phyloP scores from a whole-genome alignment of 306 rosid species.

The Vigna mungo region DNA sequence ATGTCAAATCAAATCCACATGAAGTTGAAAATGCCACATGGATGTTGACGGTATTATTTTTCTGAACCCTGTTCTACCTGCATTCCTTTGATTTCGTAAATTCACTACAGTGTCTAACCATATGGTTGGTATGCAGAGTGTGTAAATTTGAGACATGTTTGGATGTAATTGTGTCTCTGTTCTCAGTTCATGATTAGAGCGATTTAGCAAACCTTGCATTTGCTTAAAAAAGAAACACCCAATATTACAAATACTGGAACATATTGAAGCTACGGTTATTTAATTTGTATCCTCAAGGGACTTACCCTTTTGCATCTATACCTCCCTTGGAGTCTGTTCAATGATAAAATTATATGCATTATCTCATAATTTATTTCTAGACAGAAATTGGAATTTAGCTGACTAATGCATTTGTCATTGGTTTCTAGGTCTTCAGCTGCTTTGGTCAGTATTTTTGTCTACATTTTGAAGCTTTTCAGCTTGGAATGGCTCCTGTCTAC shows the following conservation, averaged over 20 bases:
- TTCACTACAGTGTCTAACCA: background rate
- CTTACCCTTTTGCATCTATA: background rate
- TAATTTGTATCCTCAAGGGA: background rate
- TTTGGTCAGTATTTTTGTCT: slow-evolving; percentile 89
- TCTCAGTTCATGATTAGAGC: slow-evolving; percentile 26
- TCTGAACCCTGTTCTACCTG: background rate
- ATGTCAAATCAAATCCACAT: slow-evolving; percentile 94
- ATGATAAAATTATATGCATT: background rate
- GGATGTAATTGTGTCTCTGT: background rate
- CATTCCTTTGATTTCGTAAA: slow-evolving; percentile 3
- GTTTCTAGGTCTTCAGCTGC: slow-evolving; percentile 85
- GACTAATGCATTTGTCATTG: slow-evolving; percentile 32
- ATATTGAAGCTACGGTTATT: slow-evolving; percentile 3
- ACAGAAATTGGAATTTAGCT: slow-evolving; percentile 29
- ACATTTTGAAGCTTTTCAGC: slow-evolving; percentile 94
- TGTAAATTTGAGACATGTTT: slow-evolving; percentile 15
- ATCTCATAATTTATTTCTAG: background rate
- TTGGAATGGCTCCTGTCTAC: slow-evolving; percentile 90
- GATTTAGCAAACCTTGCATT: slow-evolving; percentile 18
- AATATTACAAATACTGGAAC: slow-evolving; percentile 22
- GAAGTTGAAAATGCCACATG: slow-evolving; percentile 98
- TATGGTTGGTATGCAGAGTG: slow-evolving; percentile 32
- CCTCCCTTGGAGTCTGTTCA: background rate
- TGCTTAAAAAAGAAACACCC: slow-evolving; percentile 1
- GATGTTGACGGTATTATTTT: slow-evolving; percentile 88